phyloP scores from a whole-genome alignment of 1,284 basidiomycete genomes.

The Trichosporon coremiiforme region DNA sequence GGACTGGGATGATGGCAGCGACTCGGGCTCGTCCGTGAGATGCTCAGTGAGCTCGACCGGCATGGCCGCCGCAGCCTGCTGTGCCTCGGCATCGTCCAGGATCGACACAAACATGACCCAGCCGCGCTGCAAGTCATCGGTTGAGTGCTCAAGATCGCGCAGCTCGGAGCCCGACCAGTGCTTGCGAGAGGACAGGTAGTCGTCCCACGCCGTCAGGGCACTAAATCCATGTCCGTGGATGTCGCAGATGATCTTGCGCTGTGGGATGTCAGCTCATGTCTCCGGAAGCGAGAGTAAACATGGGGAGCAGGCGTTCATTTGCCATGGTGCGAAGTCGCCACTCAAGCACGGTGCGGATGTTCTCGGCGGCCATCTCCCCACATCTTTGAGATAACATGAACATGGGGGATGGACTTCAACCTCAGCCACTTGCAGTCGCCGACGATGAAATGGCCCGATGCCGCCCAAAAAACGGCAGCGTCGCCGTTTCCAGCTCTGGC shows the following conservation, averaged over 20 bases:
- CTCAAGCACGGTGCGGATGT: not conserved
- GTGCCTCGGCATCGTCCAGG: not conserved
- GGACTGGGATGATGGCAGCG: not conserved
- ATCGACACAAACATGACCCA: not conserved
- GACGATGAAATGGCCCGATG: no score
- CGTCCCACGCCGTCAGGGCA: slow-evolving; percentile 2
- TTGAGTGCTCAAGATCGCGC: slow-evolving; percentile 15
- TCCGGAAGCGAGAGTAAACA: no score
- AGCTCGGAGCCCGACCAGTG: slow-evolving; percentile 11
- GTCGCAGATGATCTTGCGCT: slow-evolving; percentile 22
- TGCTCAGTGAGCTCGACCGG: not conserved
- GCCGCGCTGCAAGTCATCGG: slow-evolving; percentile 4
- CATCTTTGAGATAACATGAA: no score
- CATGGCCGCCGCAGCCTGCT: not conserved
- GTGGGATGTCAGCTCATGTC: slow-evolving; percentile 9
- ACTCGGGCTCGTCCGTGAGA: not conserved
- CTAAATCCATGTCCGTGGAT: slow-evolving; percentile 19
- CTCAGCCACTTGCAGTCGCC: no score
- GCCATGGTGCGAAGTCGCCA: not conserved
- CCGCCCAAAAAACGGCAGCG: no score
- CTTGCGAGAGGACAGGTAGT: not conserved
- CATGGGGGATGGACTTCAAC: no score
- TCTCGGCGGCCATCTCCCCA: no score
- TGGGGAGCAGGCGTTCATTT: not conserved
- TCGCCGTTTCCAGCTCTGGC: no score